These are phyloP conservation scores for Sarocladiaceae sp. DNA, from an alignment of 2,329 filamentous ascomycete species.

Conservation along the genomic window DNA sequence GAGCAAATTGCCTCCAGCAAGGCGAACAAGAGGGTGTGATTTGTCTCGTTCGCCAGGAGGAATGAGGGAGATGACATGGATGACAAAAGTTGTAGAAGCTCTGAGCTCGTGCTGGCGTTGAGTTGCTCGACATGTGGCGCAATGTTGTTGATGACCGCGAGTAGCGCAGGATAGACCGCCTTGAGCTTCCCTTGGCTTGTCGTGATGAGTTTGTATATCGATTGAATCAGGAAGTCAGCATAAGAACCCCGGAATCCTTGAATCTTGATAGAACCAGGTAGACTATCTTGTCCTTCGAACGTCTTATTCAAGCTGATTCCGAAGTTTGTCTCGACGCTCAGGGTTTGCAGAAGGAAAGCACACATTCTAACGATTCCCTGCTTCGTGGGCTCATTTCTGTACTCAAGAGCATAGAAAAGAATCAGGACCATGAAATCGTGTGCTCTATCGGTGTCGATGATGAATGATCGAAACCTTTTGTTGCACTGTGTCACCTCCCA, in stretches of 20 bases:
- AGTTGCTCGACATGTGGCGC: slow-evolving; percentile 76
- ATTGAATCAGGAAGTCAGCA: slow-evolving; percentile 91
- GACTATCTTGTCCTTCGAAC: slow-evolving; percentile 82
- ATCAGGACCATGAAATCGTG: slow-evolving; percentile 90
- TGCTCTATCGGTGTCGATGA: slow-evolving; percentile 88
- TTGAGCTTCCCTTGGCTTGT: slow-evolving; percentile 85
- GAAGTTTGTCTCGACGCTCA: slow-evolving; percentile 89
- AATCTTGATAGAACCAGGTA: slow-evolving; percentile 76
- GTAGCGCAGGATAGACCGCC: slow-evolving; percentile 82
- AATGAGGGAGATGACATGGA: slow-evolving; percentile 94
- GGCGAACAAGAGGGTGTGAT: slow-evolving; percentile 73
- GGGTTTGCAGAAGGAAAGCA: slow-evolving; percentile 89
- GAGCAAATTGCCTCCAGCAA: slow-evolving; percentile 85
- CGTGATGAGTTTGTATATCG: slow-evolving; percentile 86
- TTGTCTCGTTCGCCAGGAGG: slow-evolving; percentile 84
- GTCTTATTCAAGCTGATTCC: slow-evolving; percentile 82
- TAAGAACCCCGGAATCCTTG: slow-evolving; percentile 83
- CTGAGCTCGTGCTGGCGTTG: slow-evolving; percentile 67
- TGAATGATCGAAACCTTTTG: slow-evolving; percentile 91
- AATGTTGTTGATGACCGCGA: slow-evolving; percentile 92
- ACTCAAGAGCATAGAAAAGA: slow-evolving; percentile 87
- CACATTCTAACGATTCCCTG: slow-evolving; percentile 95
- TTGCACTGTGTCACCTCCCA: slow-evolving; percentile 98
- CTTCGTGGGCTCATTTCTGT: slow-evolving; percentile 77
- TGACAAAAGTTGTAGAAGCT: slow-evolving; percentile 78